Percentiles rank a stretch among this genome's conserved stretches.
Conservation (phyloP, 2,329 filamentous ascomycete species). For the Daldinia sp. region DNA sequence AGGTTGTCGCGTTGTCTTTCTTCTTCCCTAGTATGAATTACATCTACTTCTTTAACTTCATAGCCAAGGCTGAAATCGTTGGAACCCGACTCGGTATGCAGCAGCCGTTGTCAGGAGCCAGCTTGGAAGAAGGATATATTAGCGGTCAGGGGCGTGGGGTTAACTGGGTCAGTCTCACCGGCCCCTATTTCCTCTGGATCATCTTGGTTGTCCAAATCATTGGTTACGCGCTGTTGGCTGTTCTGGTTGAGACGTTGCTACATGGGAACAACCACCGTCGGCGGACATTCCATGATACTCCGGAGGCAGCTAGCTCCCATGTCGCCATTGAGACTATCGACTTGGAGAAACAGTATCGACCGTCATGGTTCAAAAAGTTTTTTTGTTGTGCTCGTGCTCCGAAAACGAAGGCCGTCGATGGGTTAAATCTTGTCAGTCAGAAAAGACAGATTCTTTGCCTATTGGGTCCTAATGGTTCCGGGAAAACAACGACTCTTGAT, state of each 20-base stretch:
- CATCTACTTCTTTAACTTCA: constrained; percentile 44
- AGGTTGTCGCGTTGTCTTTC: constrained; percentile 39
- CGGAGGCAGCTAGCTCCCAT: constrained; percentile 35
- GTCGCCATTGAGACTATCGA: constrained; percentile 37
- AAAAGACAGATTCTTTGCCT: constrained; percentile 71
- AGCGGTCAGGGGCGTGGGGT: constrained; percentile 19
- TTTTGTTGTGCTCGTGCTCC: constrained; percentile 45
- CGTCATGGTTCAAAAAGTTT: constrained; percentile 42
- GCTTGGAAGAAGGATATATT: background rate
- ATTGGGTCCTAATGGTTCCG: constrained; percentile 74
- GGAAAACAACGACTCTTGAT: constrained; percentile 75
- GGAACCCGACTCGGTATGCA: constrained; percentile 34
- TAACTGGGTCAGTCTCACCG: constrained; percentile 41
- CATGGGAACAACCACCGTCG: constrained; percentile 49
- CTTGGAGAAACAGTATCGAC: constrained; percentile 48
- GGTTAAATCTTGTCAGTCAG: constrained; percentile 65
- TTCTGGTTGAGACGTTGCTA: constrained; percentile 46
- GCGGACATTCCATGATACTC: constrained; percentile 36
- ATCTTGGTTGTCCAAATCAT: constrained; percentile 48
- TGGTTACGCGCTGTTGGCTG: constrained; percentile 45
- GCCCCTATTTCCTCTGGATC: constrained; percentile 43
- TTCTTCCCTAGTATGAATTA: constrained; percentile 48
- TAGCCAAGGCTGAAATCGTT: constrained; percentile 40
- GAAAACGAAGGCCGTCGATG: constrained; percentile 63
- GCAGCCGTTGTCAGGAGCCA: constrained; percentile 11